Base-by-base conservation (phyloP, 2,329 filamentous ascomycete species). In the Aspergillus alliaceus region DNA sequence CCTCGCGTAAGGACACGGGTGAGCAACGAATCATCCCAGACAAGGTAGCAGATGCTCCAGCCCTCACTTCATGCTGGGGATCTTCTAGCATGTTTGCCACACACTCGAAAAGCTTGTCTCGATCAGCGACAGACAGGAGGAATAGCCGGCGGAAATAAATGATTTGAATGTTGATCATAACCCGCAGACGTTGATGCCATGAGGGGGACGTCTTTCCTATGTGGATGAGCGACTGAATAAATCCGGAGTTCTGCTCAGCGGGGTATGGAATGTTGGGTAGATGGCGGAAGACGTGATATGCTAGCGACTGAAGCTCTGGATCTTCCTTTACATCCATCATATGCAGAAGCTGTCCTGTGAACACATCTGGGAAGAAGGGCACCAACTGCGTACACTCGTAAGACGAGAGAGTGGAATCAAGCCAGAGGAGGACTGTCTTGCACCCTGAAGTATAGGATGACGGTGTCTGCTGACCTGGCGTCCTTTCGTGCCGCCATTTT, bases 311-410 rank as follows among this genome's bases (percentile, higher is more conserved):
- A 2, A 99, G 83, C 74, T 99, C 96, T 0, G 91, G 92, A 68
- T 99, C 95, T 74, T 99, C 95, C 74, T 98, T 98, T 72, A 99
- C 91, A 70, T 99, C 95, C 93, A 99, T 99, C 95, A 99, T 99
- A 79, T 99, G 93, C 52, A 99, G 80, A 14, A 99, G 84, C 72
- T 97, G 90, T 67, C 95, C 90, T 73, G 96, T 95, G 69, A 98
- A 93, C 0, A 89, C 82, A 34, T 90, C 84, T 0, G 92, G 90
- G 80, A 99, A 98, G 83, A 97, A 98, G 3, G 88, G 86, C 18
- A 96, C 86, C 14, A 99, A 84, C 70, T 95, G 89, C 0, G 87
- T 96, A 75, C 95, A 99, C 72, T 98, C 95, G 62, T 96, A 90
- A 0, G 91, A 96, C 2, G 90, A 91, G 3, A 99, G 81, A 15